These are phyloP conservation scores for Ganoderma sinense DNA, from an alignment of 1,284 basidiomycete species.

Conservation along the genomic window DNA sequence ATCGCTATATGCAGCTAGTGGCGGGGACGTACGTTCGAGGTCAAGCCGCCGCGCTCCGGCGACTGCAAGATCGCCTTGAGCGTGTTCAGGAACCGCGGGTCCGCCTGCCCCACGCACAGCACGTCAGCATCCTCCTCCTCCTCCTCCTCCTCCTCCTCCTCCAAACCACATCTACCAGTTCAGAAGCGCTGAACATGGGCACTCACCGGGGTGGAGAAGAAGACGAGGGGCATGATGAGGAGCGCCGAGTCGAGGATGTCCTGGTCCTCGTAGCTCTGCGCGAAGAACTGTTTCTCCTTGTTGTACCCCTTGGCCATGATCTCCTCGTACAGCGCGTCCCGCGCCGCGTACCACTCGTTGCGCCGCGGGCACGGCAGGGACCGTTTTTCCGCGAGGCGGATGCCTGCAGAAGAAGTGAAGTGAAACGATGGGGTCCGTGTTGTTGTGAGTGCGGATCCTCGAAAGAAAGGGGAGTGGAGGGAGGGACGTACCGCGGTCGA, in stretches of 20 bases:
- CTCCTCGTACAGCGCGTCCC: conserved; percentile 87
- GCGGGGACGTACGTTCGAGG: conserved; percentile 71
- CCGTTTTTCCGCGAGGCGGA: conserved; percentile 91
- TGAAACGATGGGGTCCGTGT: background rate
- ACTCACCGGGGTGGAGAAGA: conserved; percentile 81
- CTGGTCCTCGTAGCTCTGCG: conserved; percentile 81
- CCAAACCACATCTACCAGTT: too few species aligned
- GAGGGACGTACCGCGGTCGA: conserved; percentile 74
- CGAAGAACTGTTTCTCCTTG: conserved; percentile 69
- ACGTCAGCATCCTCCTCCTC: too few species aligned
- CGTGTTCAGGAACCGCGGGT: conserved; percentile 87
- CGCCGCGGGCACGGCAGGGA: conserved; percentile 80
- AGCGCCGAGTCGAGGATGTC: conserved; percentile 77
- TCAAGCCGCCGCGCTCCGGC: conserved; percentile 88
- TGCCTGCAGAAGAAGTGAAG: conserved; percentile 60
- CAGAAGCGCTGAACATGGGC: too few species aligned
- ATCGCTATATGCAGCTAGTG: background rate
- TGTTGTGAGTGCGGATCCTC: background rate
- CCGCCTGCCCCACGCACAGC: conserved; percentile 57
- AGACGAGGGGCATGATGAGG: conserved; percentile 86
- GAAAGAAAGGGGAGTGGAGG: background rate
- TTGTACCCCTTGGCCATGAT: conserved; percentile 87
- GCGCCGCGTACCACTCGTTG: conserved; percentile 73
- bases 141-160: too few species aligned
- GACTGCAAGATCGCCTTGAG: conserved; percentile 83